Evolutionary conservation across 352 stramenopile species (phyloP).

Genomic region (Phytophthora pisi): DNA sequence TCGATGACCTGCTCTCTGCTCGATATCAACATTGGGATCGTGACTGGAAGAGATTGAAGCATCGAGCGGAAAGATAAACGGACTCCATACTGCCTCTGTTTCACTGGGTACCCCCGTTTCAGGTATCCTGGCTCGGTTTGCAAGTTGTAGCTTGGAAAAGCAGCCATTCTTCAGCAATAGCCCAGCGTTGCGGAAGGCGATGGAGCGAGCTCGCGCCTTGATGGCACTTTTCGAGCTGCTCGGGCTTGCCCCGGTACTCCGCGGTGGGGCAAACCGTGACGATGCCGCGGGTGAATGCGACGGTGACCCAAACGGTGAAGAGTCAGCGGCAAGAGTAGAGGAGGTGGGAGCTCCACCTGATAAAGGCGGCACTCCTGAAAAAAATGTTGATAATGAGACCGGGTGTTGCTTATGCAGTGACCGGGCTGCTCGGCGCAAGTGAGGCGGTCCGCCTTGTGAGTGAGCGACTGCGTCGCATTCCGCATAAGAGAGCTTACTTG

Average conservation of each 20-base stretch:
- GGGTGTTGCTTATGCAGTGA: slow-evolving; percentile 63
- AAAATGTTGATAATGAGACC: slow-evolving; percentile 44
- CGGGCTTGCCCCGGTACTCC: slow-evolving; percentile 13
- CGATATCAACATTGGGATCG: too few relatives aligned
- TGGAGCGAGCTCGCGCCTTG: slow-evolving; percentile 42
- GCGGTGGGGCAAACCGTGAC: slow-evolving; percentile 6
- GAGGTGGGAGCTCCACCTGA: slow-evolving; percentile 12
- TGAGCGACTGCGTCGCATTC: slow-evolving; percentile 52
- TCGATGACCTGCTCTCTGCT: slow-evolving; percentile 19
- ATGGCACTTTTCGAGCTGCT: slow-evolving; percentile 25
- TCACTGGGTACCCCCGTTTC: slow-evolving; percentile 14
- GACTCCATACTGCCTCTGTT: slow-evolving; percentile 52
- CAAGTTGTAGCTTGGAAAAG: slow-evolving; percentile 44
- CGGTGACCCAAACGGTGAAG: slow-evolving; percentile 23
- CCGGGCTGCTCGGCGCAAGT: slow-evolving; percentile 37
- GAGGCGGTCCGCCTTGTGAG: slow-evolving; percentile 22
- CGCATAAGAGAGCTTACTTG: slow-evolving; percentile 64
- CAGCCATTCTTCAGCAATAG: slow-evolving; percentile 55
- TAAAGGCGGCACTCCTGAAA: slow-evolving; percentile 29
- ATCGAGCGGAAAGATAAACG: slow-evolving; percentile 37
- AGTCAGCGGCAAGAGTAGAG: slow-evolving; percentile 10
- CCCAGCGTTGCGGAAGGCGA: slow-evolving; percentile 58
- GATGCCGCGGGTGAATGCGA: slow-evolving; percentile 28
- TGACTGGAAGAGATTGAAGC: background rate
- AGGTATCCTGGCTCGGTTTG: slow-evolving; percentile 9